Base-by-base conservation (phyloP, 345 rosid genomes). In the Capsella bursapastoris region DNA sequence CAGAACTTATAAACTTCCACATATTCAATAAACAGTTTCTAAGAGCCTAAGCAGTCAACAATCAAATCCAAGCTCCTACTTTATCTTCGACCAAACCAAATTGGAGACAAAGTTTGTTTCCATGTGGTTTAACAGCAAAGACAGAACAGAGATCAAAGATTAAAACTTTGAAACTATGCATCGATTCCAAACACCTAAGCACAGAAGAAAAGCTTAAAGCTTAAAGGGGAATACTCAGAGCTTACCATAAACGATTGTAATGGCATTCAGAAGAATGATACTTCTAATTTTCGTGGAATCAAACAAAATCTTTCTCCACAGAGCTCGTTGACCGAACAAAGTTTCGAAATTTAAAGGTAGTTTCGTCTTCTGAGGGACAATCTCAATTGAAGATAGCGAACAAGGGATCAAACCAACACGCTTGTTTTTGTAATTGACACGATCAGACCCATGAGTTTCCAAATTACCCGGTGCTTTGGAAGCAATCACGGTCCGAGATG, bases 221-320 rank as follows among this genome's bases (percentile, higher is more conserved):
- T 22, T 22, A 22, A 22, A 22, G 25, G 44, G 14, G 44, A 3
- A 41, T 12, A 41, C 12, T 41, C 5, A 38, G 5, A 45, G 66
- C 81, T 31, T 79, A 82, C 90, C 90, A 70, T 77, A 84, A 56
- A 87, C 78, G 52, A 83, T 37, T 29, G 96, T 79, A 59, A 85
- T 63, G 62, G 71, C 77, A 63, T 87, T 89, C 64, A 87, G 90
- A 71, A 87, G 57, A 63, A 84, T 15, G 61, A 87, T 68, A 73
- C 90, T 84, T 80, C 83, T 75, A 29, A 83, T 78, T 79, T 79
- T 87, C 58, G 45, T 79, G 1, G 89, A 86, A 1, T 78, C 72
- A 65, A 76, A 82, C 67, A 78, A 58, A 18, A 83, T 72, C 73
- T 81, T 84, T 58, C 78, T 66, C 86, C 82, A 68, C 34, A 55